These are phyloP conservation scores for Eucalyptus sp. DNA, from an alignment of 345 rosid genomes.

Conservation along the genomic window DNA sequence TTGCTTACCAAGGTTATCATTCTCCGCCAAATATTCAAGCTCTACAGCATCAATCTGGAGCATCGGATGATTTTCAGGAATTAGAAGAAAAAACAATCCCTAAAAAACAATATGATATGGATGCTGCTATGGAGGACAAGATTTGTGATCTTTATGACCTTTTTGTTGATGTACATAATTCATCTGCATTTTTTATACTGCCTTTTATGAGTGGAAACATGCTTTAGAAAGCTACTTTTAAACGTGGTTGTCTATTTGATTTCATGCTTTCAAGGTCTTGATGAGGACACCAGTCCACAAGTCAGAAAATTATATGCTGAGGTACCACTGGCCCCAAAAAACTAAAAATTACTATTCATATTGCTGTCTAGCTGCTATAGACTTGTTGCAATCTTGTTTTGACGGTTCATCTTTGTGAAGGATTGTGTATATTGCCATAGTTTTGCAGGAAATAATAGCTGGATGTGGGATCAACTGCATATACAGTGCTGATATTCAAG, in stretches of 20 bases:
- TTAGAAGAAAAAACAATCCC: conserved; percentile 33
- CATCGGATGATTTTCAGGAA: conserved; percentile 66
- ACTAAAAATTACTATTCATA: background rate
- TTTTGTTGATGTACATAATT: conserved; percentile 58
- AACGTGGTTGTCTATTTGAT: background rate
- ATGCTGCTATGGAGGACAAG: conserved; percentile 60
- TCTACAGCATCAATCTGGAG: conserved; percentile 43
- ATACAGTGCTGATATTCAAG: background rate
- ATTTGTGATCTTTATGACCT: conserved; percentile 91
- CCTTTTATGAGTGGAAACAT: background rate
- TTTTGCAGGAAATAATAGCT: background rate
- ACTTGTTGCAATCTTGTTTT: background rate
- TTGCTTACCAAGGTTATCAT: background rate
- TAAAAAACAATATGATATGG: conserved; percentile 57
- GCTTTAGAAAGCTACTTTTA: background rate
- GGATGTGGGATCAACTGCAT: background rate
- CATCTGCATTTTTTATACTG: background rate
- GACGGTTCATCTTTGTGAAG: background rate
- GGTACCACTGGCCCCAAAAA: conserved; percentile 24
- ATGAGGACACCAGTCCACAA: conserved; percentile 73
- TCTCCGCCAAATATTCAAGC: conserved; percentile 14
- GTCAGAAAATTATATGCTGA: conserved; percentile 74
- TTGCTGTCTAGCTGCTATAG: background rate
- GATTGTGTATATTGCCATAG: background rate
- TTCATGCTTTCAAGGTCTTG: conserved; percentile 54